A percentile compares a stretch with the other conserved stretches of the same genome.
Conservation (phyloP, 495 filamentous ascomycete genomes). For the Penicillium dipodomyicola region DNA sequence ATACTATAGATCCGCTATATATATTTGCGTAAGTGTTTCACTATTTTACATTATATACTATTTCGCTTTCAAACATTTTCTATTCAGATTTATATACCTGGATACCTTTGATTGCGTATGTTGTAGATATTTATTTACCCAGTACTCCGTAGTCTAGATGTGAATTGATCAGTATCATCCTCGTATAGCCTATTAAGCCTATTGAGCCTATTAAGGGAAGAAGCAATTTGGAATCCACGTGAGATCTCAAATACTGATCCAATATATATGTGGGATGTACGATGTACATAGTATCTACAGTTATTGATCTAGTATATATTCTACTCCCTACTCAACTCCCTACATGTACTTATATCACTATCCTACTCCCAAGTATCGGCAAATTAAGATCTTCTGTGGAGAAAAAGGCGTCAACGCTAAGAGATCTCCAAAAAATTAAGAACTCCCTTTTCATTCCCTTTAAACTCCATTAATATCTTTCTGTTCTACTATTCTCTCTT, state of each 20-base stretch:
- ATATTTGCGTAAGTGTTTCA: background rate
- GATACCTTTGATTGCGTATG: background rate
- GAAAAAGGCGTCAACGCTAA: background rate
- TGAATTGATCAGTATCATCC: background rate
- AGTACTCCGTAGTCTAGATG: background rate
- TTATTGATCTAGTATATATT: background rate
- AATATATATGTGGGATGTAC: background rate
- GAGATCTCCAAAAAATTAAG: background rate
- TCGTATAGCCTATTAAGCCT: background rate
- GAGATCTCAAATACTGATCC: background rate
- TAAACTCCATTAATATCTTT: background rate
- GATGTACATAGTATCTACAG: background rate
- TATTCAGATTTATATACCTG: background rate
- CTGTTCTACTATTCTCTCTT: slow-evolving; percentile 1
- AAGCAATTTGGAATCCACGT: background rate
- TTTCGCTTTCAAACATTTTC: background rate
- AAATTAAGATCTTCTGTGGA: background rate
- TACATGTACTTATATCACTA: no score
- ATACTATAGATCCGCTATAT: background rate
- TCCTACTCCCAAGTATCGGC: background rate
- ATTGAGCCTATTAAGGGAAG: background rate
- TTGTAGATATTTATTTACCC: background rate
- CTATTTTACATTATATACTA: background rate
- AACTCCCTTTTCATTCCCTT: background rate
- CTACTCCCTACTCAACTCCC: no score